Percentiles rank a stretch among this genome's conserved stretches.
phyloP scores from a whole-genome alignment of 108 stramenopile genomes.

The Skeletonema potamos region DNA sequence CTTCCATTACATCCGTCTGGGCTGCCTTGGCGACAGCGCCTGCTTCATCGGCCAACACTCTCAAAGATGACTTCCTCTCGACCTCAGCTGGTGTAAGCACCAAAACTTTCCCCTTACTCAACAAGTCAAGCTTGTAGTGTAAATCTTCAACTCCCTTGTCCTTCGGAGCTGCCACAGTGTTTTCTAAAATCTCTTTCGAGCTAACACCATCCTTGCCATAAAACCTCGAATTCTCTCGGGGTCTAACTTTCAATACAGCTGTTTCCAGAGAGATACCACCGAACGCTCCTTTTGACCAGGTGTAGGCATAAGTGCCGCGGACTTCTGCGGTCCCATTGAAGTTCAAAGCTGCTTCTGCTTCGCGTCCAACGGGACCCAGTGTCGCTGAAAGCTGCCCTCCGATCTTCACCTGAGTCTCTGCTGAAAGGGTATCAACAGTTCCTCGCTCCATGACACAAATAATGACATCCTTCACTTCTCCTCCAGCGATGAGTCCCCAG shows the following conservation, averaged over 20 bases:
- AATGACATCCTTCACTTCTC: constrained; percentile 74
- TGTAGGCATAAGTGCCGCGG: constrained; percentile 44
- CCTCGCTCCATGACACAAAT: constrained; percentile 39
- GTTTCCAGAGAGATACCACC: constrained; percentile 69
- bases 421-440: constrained; percentile 27
- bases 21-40: constrained; percentile 1
- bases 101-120: constrained; percentile 22
- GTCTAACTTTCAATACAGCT: constrained; percentile 56
- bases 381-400: constrained; percentile 43
- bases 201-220: constrained; percentile 48
- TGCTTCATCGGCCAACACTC: constrained; percentile 13
- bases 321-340: constrained; percentile 20
- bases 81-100: constrained; percentile 2
- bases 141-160: constrained; percentile 32
- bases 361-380: constrained; percentile 38
- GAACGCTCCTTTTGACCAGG: constrained; percentile 68
- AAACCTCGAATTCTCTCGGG: constrained; percentile 66
- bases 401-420: constrained; percentile 32
- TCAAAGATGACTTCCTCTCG: constrained; percentile 9
- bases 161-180: constrained; percentile 41
- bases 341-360: constrained; percentile 28
- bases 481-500: constrained; percentile 60
- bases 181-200: constrained; percentile 48
- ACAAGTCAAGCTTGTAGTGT: constrained; percentile 31
- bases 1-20: constrained; percentile 22